These are phyloP conservation scores for Penicillium longicatenatum DNA, from an alignment of 495 filamentous ascomycete species.

Conservation along the genomic window DNA sequence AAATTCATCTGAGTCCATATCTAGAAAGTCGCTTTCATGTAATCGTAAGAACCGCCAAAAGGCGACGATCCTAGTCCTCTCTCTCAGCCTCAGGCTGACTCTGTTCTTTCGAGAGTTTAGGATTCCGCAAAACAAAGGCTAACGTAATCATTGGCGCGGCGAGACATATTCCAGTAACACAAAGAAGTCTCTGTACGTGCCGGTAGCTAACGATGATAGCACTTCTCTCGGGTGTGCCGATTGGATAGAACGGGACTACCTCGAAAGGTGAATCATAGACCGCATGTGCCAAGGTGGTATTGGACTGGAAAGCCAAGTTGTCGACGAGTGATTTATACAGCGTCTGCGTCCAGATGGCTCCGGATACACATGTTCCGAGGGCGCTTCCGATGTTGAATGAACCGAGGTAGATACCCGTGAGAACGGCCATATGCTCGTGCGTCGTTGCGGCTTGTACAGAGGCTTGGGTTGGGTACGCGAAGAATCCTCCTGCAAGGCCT, in stretches of 20 bases:
- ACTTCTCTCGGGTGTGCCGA: slow-evolving; percentile 9
- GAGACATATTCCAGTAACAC: slow-evolving; percentile 15
- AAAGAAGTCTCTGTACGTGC: slow-evolving; percentile 9
- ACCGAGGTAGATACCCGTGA: slow-evolving; percentile 49
- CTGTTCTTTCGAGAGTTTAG: slow-evolving; percentile 10
- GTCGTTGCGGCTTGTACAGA: slow-evolving; percentile 37
- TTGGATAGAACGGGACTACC: slow-evolving; percentile 5
- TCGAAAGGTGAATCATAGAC: slow-evolving; percentile 14
- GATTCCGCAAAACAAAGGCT: slow-evolving; percentile 13
- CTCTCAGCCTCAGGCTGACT: slow-evolving; percentile 11
- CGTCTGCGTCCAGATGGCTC: slow-evolving; percentile 54
- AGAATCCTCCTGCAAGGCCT: slow-evolving; percentile 49
- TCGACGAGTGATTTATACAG: slow-evolving; percentile 37
- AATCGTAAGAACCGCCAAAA: neutral
- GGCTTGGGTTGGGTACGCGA: slow-evolving; percentile 37
- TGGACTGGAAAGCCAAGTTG: slow-evolving; percentile 4
- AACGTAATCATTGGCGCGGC: slow-evolving; percentile 12
- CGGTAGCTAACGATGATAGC: slow-evolving; percentile 14
- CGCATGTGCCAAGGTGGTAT: slow-evolving; percentile 5
- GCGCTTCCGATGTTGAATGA: slow-evolving; percentile 53
- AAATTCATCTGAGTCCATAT: neutral
- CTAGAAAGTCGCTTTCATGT: neutral
- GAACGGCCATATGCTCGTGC: slow-evolving; percentile 51
- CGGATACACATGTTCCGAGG: slow-evolving; percentile 49
- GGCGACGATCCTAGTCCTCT: neutral